These are phyloP conservation scores for Skeletonema marinoi DNA, from an alignment of 108 stramenopile genomes.

Conservation along the genomic window DNA sequence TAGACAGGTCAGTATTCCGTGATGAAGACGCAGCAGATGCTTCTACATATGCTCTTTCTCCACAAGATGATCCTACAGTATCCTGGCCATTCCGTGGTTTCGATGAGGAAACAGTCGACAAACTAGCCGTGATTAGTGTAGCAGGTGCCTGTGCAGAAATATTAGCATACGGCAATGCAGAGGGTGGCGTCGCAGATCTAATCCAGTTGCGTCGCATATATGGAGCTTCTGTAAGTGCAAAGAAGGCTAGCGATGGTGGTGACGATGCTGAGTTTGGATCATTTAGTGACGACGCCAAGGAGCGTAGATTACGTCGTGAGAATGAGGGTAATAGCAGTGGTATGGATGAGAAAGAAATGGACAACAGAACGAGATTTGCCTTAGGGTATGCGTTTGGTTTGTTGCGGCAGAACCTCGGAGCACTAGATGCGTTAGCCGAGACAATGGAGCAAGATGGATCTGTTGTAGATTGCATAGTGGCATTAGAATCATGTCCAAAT, in stretches of 20 bases:
- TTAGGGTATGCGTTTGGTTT: conserved; percentile 82
- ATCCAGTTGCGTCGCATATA: conserved; percentile 63
- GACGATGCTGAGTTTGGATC: conserved; percentile 3
- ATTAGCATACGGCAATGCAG: conserved; percentile 73
- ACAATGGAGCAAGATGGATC: conserved; percentile 75
- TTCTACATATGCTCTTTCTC: conserved; percentile 59
- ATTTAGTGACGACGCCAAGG: conserved; percentile 40
- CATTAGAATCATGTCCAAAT: conserved; percentile 73
- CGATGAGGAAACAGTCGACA: conserved; percentile 74
- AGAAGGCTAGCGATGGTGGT: background rate
- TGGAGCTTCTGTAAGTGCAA: conserved; percentile 29
- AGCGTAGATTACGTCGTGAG: conserved; percentile 33
- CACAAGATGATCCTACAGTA: conserved; percentile 57
- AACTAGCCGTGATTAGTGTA: conserved; percentile 74
- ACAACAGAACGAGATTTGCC: conserved; percentile 77
- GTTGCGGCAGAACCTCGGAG: conserved; percentile 72
- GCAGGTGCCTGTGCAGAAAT: conserved; percentile 88
- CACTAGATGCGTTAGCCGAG: conserved; percentile 76
- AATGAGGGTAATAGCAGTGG: conserved; percentile 15
- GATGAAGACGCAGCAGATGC: conserved; percentile 54
- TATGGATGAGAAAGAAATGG: conserved; percentile 72
- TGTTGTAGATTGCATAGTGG: conserved; percentile 76
- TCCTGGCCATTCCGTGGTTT: conserved; percentile 87
- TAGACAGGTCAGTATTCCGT: conserved; percentile 75
- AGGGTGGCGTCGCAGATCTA: conserved; percentile 79